A percentile compares a stretch with the other conserved stretches of the same genome.
These are phyloP conservation scores for Tritrichomonas foetus DNA, from an alignment of 208 protist genomes.

Conservation along the genomic window DNA sequence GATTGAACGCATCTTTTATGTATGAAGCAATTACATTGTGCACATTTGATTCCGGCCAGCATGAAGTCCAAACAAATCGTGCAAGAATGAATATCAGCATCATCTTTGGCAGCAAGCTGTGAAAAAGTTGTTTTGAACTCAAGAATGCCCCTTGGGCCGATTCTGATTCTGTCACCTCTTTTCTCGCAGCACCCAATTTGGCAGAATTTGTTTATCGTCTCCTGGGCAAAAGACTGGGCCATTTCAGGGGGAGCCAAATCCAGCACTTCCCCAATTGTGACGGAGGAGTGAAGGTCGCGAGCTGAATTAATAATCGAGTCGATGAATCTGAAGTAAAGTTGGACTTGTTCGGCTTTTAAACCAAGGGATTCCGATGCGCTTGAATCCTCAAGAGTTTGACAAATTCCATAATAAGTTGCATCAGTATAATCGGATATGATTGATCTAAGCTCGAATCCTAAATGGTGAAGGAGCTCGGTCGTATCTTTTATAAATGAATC, in stretches of 20 bases:
- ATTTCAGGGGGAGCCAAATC: background rate
- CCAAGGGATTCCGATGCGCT: background rate
- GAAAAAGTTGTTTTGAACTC: background rate
- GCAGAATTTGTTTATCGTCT: background rate
- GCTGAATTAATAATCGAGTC: background rate
- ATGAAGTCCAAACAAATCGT: background rate
- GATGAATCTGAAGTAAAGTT: background rate
- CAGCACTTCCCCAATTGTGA: background rate
- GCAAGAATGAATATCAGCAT: background rate
- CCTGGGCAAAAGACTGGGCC: background rate
- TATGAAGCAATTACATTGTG: background rate
- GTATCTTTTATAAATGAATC: background rate
- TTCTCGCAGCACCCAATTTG: background rate
- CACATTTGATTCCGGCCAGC: background rate
- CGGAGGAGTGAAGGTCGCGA: background rate
- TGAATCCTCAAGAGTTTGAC: background rate
- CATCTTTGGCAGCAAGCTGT: background rate
- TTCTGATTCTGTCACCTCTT: background rate
- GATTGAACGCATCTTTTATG: background rate
- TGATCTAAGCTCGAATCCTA: background rate
- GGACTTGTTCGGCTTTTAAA: constrained; percentile 6
- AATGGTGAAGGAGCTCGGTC: background rate
- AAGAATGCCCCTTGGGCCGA: background rate
- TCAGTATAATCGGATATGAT: background rate
- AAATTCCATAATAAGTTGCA: background rate